These are phyloP conservation scores for Stemphylium beticola DNA, from an alignment of 2,329 filamentous ascomycete species.

Conservation along the genomic window DNA sequence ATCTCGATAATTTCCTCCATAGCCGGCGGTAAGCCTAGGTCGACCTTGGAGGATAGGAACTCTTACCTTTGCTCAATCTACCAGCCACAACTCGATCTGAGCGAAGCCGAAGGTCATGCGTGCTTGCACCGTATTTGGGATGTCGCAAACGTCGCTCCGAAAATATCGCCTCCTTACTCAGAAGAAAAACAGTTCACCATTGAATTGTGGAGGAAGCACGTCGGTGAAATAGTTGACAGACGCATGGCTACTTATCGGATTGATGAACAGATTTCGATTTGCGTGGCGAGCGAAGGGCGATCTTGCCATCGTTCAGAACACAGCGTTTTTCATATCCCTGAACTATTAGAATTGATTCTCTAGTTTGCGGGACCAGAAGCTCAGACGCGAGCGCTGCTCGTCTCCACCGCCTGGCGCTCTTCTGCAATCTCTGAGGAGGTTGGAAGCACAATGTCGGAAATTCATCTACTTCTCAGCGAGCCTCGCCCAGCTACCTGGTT, in stretches of 20 bases:
- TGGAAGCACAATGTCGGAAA: neutral
- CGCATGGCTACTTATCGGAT: neutral
- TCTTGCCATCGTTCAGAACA: neutral
- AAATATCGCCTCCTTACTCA: neutral
- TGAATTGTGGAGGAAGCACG: neutral
- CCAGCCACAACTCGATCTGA: too few species aligned
- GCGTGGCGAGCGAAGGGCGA: neutral
- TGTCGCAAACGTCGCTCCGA: neutral
- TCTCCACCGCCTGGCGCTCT: neutral
- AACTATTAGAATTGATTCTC: neutral
- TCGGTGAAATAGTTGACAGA: neutral
- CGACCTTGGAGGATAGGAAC: too few species aligned
- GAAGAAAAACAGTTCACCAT: neutral
- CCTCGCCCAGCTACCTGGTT: neutral
- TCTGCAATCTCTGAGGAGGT: neutral
- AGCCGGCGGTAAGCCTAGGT: too few species aligned
- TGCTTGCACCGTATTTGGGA: neutral
- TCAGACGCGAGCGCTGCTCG: neutral
- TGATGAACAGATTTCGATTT: neutral
- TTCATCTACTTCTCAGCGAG: neutral
- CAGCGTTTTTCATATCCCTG: neutral
- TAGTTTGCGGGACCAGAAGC: neutral
- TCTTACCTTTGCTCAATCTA: too few species aligned
- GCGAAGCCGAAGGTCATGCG: too few species aligned
- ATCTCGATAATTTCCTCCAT: too few species aligned